Evolutionary conservation across 106 monocot species (phyloP), one percentile per base, ranked within the genome.

Genomic region (Dioscorea zingiberensis): DNA sequence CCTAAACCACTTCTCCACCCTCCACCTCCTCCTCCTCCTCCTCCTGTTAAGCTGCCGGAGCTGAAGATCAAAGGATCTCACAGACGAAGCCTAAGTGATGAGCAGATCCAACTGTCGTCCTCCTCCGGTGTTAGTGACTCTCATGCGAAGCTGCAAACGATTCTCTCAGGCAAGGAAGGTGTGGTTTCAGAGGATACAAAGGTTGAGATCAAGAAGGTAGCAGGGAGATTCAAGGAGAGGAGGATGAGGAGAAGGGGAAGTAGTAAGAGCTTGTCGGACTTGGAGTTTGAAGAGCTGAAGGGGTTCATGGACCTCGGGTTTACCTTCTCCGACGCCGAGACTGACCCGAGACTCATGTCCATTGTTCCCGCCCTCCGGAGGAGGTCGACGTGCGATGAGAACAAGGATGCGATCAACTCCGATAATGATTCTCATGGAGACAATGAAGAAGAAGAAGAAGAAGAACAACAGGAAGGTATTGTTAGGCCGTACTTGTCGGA

Each of bases 271-370:
- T 25, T 92, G 58, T 79, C 91, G 47, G 81, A 92, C 27, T 71
- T 92, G 62, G 87, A 92, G 63, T 81, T 87, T 69, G 84, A 92
- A 74, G 91, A 92, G 72, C 55, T 92, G 53, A 81, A 84, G 74
- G 91, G 91, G 48, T 59, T 92, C 22, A 79, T 81, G 72, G 91
- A 92, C 44, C 71, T 92, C 25, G 91, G 91, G 12, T 92, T 92
- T 73, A 70, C 68, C 13, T 87, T 92, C 74, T 74, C 84, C 38
- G 80, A 83, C 51, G 78, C 26, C 14, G 79, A 77, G 64, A 56
- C 23, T 28, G 87, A 92, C 45, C 76, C 84, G 21, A 63, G 77
- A 65, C 59, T 92, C 47, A 69, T 78, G 64, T 60, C 73, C 14
- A 81, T 92, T 62, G 84, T 92, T 23, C 91, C 91, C 15, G 91